Percentiles rank a stretch among this genome's conserved stretches.
These are phyloP conservation scores for Zelopaecilomyces penicillatus DNA, from an alignment of 2,329 filamentous ascomycete species.

Conservation along the genomic window DNA sequence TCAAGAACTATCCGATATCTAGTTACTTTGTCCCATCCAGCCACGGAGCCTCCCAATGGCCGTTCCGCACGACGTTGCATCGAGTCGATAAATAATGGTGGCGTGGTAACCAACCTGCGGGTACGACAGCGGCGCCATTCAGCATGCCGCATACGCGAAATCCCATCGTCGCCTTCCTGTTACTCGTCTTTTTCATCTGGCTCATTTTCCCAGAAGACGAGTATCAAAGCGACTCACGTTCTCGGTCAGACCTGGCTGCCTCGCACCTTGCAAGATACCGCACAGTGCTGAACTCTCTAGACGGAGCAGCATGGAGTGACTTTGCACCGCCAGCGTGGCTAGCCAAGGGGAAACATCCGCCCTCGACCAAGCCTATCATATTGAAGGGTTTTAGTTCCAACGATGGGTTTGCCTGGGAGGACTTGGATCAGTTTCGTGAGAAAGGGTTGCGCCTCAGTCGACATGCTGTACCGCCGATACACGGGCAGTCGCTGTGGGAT, in stretches of 20 bases:
- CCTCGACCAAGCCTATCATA: conserved; percentile 46
- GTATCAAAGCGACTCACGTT: conserved; percentile 23
- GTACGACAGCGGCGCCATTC: conserved; percentile 11
- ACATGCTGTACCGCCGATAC: conserved; percentile 38
- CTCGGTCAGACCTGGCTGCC: conserved; percentile 28
- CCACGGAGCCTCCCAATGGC: no score
- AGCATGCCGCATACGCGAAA: conserved; percentile 42
- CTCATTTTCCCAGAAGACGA: conserved; percentile 29
- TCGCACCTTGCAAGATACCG: conserved; percentile 44
- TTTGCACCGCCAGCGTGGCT: conserved; percentile 37
- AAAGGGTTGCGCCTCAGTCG: conserved; percentile 54
- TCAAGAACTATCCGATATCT: no score
- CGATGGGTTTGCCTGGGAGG: conserved; percentile 71
- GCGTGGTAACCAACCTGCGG: conserved; percentile 1
- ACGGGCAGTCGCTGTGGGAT: conserved; percentile 33
- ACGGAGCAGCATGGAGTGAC: conserved; percentile 51
- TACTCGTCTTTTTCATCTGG: conserved; percentile 30
- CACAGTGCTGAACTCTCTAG: conserved; percentile 44
- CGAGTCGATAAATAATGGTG: not conserved
- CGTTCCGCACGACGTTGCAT: no score
- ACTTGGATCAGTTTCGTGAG: conserved; percentile 58
- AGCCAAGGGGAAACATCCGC: conserved; percentile 16
- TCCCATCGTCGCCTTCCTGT: conserved; percentile 21
- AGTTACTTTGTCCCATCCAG: no score
- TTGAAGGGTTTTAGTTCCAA: conserved; percentile 68